Base-by-base conservation (phyloP, 2,329 filamentous ascomycete genomes). In the Penicillium sp. region DNA sequence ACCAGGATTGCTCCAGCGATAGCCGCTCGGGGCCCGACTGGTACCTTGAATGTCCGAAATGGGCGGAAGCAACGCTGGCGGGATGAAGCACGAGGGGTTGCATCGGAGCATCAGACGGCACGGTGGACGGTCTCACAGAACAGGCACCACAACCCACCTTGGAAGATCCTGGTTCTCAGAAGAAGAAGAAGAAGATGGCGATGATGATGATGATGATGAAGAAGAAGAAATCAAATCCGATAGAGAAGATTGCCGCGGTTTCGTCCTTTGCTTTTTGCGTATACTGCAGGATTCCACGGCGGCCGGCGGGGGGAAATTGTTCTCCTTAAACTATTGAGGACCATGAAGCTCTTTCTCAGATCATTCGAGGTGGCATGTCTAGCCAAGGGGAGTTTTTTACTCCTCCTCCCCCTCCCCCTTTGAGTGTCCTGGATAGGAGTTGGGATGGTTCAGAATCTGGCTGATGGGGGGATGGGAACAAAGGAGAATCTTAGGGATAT, bases 21-120 rank as follows among this genome's bases (percentile, higher is more conserved):
- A 65, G 58, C 60, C 63, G 56, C 55, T 67, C 66, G 47, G 66
- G 60, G 55, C 59, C 64, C 43, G 63, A 53, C 51, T 61, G 58
- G 55, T 65, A 68, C 51, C 60, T 59, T 51, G 61, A 54, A 45
- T 64, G 64, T 59, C 66, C 66, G 48, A 70, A 68, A 49, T 66
- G 65, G 52, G 64, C 53, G 37, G 62, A 57, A 55, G 60, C 58
- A 54, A 69, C 63, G 59, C 66, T 66, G 52, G 66, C 59, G 51
- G 63, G 66, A 49, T 66, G 64, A 55, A 70, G 65, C 56, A 68
- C 62, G 62, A 70, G 60, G 59, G 67, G 69, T 69, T 69, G 67
- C 67, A 70, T 70, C 62, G 63, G 66, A 32, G 62, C 39, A 49
- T 51, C 45, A 51, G 47, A 43, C 46, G 47, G 50, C 45, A 48